These are phyloP conservation scores for Arthroderma sp. DNA, from an alignment of 2,329 filamentous ascomycete species.

Conservation along the genomic window DNA sequence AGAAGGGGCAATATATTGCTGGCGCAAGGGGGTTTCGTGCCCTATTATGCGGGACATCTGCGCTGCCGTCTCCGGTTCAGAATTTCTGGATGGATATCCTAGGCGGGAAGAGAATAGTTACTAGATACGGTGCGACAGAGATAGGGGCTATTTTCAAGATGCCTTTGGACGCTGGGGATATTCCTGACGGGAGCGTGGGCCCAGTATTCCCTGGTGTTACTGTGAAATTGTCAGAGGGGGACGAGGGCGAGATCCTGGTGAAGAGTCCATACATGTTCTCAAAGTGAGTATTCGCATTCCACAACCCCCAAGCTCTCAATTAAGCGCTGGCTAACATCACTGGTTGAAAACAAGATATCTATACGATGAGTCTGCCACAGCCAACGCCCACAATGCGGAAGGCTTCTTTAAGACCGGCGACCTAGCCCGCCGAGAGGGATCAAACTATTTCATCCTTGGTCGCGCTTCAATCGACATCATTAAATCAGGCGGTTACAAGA, in stretches of 20 bases:
- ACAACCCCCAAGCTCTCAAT: too few relatives aligned
- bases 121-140: conserved; percentile 29
- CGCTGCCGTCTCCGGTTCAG: conserved; percentile 7
- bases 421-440: conserved; percentile 7
- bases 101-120: conserved; percentile 7
- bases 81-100: conserved; percentile 13
- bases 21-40: conserved; percentile 6
- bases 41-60: conserved; percentile 8
- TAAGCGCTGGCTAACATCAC: too few relatives aligned
- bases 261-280: conserved; percentile 6
- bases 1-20: conserved; percentile 4
- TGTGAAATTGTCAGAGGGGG: conserved; percentile 7
- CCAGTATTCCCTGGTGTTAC: conserved; percentile 25
- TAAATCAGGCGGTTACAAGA: conserved; percentile 40
- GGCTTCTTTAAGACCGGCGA: conserved; percentile 14
- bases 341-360: conserved; percentile 5
- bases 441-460: conserved; percentile 12
- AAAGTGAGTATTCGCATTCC: conserved; percentile 1
- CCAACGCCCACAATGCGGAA: conserved; percentile 7
- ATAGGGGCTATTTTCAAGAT: conserved; percentile 29
- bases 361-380: conserved; percentile 5
- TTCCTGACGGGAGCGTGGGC: conserved; percentile 20
- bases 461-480: conserved; percentile 11
- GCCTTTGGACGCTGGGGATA: conserved; percentile 13
- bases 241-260: conserved; percentile 7